Evolutionary conservation across 768 basidiomycete genomes (phyloP), one percentile per base, ranked within the genome.

Genomic region (Mycena rosella): DNA sequence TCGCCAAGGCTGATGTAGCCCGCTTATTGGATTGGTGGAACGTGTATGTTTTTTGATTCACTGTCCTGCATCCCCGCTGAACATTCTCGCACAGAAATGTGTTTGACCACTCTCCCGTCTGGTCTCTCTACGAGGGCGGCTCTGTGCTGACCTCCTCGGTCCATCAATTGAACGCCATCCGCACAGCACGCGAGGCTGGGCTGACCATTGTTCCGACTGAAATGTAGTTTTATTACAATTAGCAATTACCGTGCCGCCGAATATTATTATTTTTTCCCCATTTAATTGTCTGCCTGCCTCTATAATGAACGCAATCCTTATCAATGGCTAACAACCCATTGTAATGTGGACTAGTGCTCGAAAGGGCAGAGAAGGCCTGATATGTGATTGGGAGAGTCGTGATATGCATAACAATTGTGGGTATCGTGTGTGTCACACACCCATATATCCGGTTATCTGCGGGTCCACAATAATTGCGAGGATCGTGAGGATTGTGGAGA

Each of bases 1-100:
- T 49, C 2, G 56, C 65, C 6, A 7, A 15, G 17, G 15, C 3
- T 5, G 45, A 49, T 9, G 27, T 67, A 2, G 48, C 1, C 11
- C 60, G 26, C 15, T n/a, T 61, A 9, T 47, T 61, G 5, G 60
- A 61, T 20, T 42, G 18, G 26, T 61, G 60, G 60, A 61, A 61
- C 40, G 44, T 8, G 40, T 60, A 34, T 0, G 58, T 27, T 2
- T 4, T 3, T 20, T 6, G 26, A 15, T 22, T 2, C 42, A 40
- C 36, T 49, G 15, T 30, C 5, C 15, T 6, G 14, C 7, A 26
- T 48, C 20, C 26, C 22, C 22, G 13, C 47, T n/a, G 7, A 51
- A 2, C 17, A 14, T 24, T 27, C 2, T n/a, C 24, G 22, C 13
- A 45, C 44, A 49, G 47, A 7, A 54, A 54, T 13, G n/a, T 24